Evolutionary conservation across 1,284 basidiomycete genomes (phyloP), one percentile per base, ranked within the genome.

Genomic region (Phellopilus nigrolimitatus): DNA sequence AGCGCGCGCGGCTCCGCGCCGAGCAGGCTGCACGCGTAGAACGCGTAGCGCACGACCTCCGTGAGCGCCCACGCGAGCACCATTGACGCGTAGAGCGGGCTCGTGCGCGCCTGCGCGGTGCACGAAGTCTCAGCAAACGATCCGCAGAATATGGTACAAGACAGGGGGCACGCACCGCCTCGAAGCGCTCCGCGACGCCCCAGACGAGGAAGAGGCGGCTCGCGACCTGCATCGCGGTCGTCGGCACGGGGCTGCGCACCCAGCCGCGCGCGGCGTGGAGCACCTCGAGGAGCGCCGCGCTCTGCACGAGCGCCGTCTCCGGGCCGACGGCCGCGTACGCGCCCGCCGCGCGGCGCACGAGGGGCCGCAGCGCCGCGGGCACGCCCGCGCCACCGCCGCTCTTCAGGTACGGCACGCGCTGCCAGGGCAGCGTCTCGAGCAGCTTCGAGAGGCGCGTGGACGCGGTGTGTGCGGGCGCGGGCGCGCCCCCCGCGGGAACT

Each of bases 1-100:
- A 88, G 74, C 25, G 64, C 22, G 45, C 63, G 64, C 5, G 79
- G 73, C 6, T 27, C 73, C 49, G 54, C 52, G 5, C 77, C 79
- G 40, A 89, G 61, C 7, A 97, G 78, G 42, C 75, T 74, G 61
- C 77, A 75, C 3, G 88, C 84, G 70, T 99, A 99, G 74, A 89
- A 97, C 6, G 84, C 70, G 69, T 99, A 99, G 24, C 95, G 90
- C 56, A 97, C 83, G 48, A 93, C 80, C 68, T 99, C 95, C 36
- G 94, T 93, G 53, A 88, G 60, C 1, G 89, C 86, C 95, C 95
- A 99, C 0, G 95, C 91, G 57, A 97, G 70, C 48, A 98, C 79
- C 92, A 97, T 95, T 45, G 86, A 84, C 2, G 91, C 81, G 72
- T 91, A 98, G 28, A 93, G 69, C 2, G 95, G 90, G 63, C 82